These are phyloP conservation scores for Cercophora samala DNA, from an alignment of 495 filamentous ascomycete genomes.

Conservation along the genomic window DNA sequence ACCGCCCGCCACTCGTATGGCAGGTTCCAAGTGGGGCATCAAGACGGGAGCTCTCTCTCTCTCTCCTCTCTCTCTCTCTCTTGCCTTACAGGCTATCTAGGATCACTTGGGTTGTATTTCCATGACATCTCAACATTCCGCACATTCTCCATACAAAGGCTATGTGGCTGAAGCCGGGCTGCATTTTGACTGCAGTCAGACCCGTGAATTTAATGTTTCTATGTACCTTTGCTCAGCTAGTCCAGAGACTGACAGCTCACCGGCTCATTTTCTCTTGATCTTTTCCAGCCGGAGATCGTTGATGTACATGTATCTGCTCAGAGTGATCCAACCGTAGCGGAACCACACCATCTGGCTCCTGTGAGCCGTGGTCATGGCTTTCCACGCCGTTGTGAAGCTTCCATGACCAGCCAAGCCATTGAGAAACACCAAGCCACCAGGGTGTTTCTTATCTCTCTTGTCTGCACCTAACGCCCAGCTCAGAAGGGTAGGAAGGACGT, in stretches of 20 bases:
- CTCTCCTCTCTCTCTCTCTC: no score
- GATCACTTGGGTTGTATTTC: no score
- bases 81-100: no score
- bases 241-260: neutral
- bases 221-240: neutral
- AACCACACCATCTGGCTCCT: constrained; percentile 99
- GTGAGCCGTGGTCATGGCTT: constrained; percentile 84
- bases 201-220: neutral
- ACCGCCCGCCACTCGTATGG: neutral
- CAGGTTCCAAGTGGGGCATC: neutral
- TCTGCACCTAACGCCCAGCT: constrained; percentile 41
- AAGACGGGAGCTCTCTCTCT: neutral
- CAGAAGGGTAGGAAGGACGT: constrained; percentile 63
- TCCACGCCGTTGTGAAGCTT: constrained; percentile 59
- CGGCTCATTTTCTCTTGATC: constrained; percentile 21
- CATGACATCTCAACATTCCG: no score
- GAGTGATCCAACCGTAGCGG: constrained; percentile 87
- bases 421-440: constrained; percentile 63
- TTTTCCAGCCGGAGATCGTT: constrained; percentile 77
- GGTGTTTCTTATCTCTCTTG: constrained; percentile 40
- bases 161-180: no score
- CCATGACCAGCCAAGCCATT: constrained; percentile 54
- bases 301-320: constrained; percentile 91
- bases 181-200: no score
- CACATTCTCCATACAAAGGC: no score